A percentile compares a stretch with the other conserved stretches of the same genome.
phyloP scores from a whole-genome alignment of 2,329 filamentous ascomycete genomes.

The Epichloe gansuensis region DNA sequence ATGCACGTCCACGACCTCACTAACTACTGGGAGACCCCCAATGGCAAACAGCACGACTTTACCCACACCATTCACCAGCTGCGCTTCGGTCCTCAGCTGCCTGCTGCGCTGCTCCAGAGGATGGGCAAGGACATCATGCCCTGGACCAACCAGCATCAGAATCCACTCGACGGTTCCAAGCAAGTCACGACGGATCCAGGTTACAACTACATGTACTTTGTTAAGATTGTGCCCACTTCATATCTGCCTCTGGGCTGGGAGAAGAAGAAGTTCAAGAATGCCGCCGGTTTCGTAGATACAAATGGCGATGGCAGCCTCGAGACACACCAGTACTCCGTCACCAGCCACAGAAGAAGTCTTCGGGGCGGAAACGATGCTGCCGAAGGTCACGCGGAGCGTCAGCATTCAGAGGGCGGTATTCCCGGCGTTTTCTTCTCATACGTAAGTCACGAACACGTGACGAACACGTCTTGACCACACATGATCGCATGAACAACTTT shows the following conservation, averaged over 20 bases:
- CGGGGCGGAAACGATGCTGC: slow-evolving; percentile 69
- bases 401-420: slow-evolving; percentile 84
- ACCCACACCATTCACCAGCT: slow-evolving; percentile 79
- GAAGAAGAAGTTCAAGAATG: slow-evolving; percentile 36
- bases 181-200: slow-evolving; percentile 71
- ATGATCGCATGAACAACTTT: too few species aligned
- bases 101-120: slow-evolving; percentile 53
- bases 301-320: slow-evolving; percentile 69
- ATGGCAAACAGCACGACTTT: slow-evolving; percentile 67
- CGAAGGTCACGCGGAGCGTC: slow-evolving; percentile 81
- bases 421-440: slow-evolving; percentile 98
- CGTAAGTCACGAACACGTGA: slow-evolving; percentile 38
- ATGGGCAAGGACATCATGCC: slow-evolving; percentile 36
- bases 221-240: slow-evolving; percentile 94
- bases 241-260: slow-evolving; percentile 90
- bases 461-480: not conserved
- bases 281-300: slow-evolving; percentile 28
- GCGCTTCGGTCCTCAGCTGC: slow-evolving; percentile 84
- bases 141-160: slow-evolving; percentile 85
- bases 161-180: slow-evolving; percentile 71
- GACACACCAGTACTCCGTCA: slow-evolving; percentile 97
- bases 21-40: slow-evolving; percentile 73
- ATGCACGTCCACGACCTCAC: slow-evolving; percentile 97
- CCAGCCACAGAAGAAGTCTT: slow-evolving; percentile 85
- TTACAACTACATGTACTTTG: slow-evolving; percentile 98